Base-by-base conservation (phyloP, 768 basidiomycete species). In the Mycena capillaripes region DNA sequence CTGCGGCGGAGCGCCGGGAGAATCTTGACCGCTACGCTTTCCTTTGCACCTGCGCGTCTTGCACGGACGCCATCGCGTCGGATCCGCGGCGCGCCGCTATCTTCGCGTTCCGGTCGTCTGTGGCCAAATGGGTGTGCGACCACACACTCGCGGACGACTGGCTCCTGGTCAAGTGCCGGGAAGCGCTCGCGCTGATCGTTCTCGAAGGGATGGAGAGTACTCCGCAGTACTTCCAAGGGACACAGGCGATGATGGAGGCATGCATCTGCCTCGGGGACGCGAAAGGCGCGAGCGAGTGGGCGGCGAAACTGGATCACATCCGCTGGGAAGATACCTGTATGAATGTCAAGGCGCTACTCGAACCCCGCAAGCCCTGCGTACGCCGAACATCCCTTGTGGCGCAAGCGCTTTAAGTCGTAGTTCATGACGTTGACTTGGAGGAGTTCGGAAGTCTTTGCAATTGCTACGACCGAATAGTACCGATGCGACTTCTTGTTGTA, bases 11-110 rank as follows among this genome's bases (percentile, higher is more conserved):
- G 58, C 81, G 85, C 23, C 75, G 80, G 48, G 66, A 57, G 16
- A 71, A 59, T 6, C 79, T 84, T 29, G 57, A 63, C 21, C 74
- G 76, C 0, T 84, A 84, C 72, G 79, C 73, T 3, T 76, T 86
- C 70, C 55, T 65, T 25, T 86, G 85, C 71, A 55, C 75, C 21
- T 85, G 84, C 70, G 30, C 59, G 27, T 71, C 79, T 42, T 85
- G 84, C 72, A 48, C 53, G 29, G 75, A 81, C 36, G 27, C 62
- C 16, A 12, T 58, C 27, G 57, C 48, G 23, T 75, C 74, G 9
- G 70, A 75, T 44, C 58, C 56, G 46, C 74, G 70, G 11, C 70
- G 74, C 30, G 59, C 42, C 4, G 42, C 42, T 34, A 50, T 67
- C 25, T 2, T 2, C 0, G 44, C 36, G 1, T 59, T 70, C 50